Percentiles rank a stretch among this genome's conserved stretches.
Evolutionary conservation across 2,329 filamentous ascomycete species (phyloP).

Genomic region (Alternaria sp.): DNA sequence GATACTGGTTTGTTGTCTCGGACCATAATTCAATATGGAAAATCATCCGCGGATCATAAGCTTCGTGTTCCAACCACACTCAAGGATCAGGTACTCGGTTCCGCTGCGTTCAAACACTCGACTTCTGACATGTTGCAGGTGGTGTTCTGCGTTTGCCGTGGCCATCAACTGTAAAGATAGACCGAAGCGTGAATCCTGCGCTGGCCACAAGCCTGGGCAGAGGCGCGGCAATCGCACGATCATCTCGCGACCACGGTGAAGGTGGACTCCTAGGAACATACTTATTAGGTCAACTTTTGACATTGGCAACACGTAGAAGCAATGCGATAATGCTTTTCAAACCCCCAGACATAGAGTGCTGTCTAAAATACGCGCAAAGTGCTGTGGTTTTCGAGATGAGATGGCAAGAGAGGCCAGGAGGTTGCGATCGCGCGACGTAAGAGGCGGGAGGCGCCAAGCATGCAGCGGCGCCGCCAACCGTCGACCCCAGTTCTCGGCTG

Average conservation of each 20-base stretch:
- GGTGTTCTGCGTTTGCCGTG: neutral
- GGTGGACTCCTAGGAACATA: neutral
- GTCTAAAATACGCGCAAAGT: neutral
- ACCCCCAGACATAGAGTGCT: neutral
- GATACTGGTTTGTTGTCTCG: neutral
- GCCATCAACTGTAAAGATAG: slow-evolving; percentile 5
- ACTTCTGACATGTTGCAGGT: neutral
- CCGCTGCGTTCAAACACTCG: neutral
- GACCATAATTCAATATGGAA: neutral
- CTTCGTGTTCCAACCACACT: neutral
- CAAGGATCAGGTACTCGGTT: neutral
- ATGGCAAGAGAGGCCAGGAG: slow-evolving; percentile 6
- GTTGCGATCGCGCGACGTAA: slow-evolving; percentile 19
- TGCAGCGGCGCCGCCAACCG: slow-evolving; percentile 10
- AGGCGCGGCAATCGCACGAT: slow-evolving; percentile 19
- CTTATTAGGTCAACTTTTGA: neutral
- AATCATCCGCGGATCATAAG: neutral
- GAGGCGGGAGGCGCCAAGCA: slow-evolving; percentile 17
- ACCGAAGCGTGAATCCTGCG: slow-evolving; percentile 9
- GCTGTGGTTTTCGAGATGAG: neutral
- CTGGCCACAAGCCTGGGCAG: slow-evolving; percentile 19
- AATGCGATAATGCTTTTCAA: neutral
- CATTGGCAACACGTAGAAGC: neutral
- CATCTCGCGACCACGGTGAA: slow-evolving; percentile 2
- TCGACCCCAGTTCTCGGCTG: slow-evolving; percentile 17